phyloP scores from a whole-genome alignment of 306 rosid species.

The Malus sylvestris region DNA sequence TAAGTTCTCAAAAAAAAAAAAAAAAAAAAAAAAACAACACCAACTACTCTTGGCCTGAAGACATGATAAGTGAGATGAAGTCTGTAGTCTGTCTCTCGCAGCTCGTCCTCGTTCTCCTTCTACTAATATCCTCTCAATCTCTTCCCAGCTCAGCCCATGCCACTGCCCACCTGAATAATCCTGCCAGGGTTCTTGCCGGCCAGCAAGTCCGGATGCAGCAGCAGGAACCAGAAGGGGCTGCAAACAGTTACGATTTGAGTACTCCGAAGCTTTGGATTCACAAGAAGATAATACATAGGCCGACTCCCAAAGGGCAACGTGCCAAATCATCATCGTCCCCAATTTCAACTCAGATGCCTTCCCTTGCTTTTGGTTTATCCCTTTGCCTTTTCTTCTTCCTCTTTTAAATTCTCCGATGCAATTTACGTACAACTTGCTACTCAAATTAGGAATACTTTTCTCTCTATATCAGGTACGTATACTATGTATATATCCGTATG shows the following conservation, averaged over 20 bases:
- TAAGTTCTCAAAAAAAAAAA: no score
- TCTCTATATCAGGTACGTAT: no score
- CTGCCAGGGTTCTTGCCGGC: not conserved
- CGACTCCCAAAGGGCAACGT: not conserved
- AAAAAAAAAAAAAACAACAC: no score
- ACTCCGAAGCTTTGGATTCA: constrained; percentile 1
- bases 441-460: no score
- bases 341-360: constrained; percentile 1
- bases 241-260: not conserved
- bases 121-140: constrained; percentile 9
- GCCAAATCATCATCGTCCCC: constrained; percentile 7
- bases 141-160: constrained; percentile 15
- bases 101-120: not conserved
- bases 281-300: not conserved
- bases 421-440: no score
- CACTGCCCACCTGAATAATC: not conserved
- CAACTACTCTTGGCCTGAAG: not conserved
- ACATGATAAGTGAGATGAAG: constrained; percentile 8
- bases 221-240: not conserved
- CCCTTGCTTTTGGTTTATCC: not conserved
- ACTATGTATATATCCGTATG: no score
- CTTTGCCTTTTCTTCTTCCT: not conserved
- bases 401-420: no score
- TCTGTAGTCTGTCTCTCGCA: not conserved
- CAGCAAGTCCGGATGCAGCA: not conserved